Evolutionary conservation across 192 early-diverging fungal species (phyloP), one percentile per base, ranked within the genome.

Genomic region (Diversispora eburnea): DNA sequence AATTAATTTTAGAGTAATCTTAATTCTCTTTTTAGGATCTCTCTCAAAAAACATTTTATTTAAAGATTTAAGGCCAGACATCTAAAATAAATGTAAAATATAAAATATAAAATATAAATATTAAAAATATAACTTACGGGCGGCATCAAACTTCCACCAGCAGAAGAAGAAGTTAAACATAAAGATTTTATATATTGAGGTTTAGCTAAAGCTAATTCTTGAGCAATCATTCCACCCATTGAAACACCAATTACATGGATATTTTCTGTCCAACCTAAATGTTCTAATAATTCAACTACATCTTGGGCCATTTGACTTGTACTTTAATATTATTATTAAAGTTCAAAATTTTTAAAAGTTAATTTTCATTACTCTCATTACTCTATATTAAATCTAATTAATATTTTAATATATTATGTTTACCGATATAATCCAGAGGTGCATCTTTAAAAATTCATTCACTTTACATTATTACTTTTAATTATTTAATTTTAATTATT

Each of bases 191-290:
- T 80, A 22, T 83, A 78, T n/a, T 83, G 64, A 2, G 91, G 88
- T 9, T 84, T 81, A 43, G 86, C 77, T 39, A 84, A 46, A 12
- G 81, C 85, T 66, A 95, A 74, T 70, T 95, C 91, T 70, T 91
- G 86, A 0, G 91, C 80, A 62, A 96, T 90, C 94, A 94, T 96
- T 25, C 91, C 91, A 20, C 94, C 93, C 86, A 96, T 84, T 0
- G 92, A 93, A 5, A 94, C 82, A 6, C 94, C 94, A 49, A 90
- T 88, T n/a, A 94, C 20, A 75, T 93, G 90, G 20, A 94, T 81
- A 47, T 88, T 73, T 7, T 78, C 61, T 2, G 61, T 84, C 94
- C 94, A 96, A 0, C 85, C 91, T 13, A 95, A 73, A n/a, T 85
- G 84, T 61, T 86, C 87, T 67, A 95, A 77, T 19, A 96, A 78